Conservation (phyloP, 163 green algal species). For the Scenedesmus sp. region DNA sequence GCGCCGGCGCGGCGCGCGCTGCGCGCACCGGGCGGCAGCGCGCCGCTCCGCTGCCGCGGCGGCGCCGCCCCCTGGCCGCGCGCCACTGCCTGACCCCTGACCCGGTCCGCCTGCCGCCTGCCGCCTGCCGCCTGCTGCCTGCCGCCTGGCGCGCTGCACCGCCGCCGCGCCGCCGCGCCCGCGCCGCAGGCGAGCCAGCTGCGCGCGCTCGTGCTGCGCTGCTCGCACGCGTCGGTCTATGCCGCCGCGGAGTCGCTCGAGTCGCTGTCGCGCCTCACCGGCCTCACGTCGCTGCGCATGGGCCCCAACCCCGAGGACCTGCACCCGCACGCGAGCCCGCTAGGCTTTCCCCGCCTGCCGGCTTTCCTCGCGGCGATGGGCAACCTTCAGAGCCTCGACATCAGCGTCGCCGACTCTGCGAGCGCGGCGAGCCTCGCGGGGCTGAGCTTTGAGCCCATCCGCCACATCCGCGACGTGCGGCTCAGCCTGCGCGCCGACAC, state of each 20-base stretch:
- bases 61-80: no score
- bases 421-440: not conserved
- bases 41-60: no score
- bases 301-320: constrained; percentile 41
- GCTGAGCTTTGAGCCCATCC: constrained; percentile 29
- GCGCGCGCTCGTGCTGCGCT: constrained; percentile 19
- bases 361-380: constrained; percentile 14
- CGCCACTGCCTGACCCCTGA: no score
- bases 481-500: constrained; percentile 37
- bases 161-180: no score
- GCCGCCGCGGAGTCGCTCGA: constrained; percentile 18
- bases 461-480: constrained; percentile 23
- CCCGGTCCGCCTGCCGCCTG: no score
- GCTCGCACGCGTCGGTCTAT: constrained; percentile 38
- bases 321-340: constrained; percentile 22
- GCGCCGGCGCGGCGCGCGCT: no score
- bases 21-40: no score
- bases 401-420: constrained; percentile 31
- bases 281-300: constrained; percentile 32
- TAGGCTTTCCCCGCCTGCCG: constrained; percentile 39
- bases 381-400: constrained; percentile 30
- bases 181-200: constrained; percentile 1
- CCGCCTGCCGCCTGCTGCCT: no score
- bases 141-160: no score
- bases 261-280: not conserved